phyloP scores from a whole-genome alignment of 345 rosid genomes.

The Arabidopsis thaliana region DNA sequence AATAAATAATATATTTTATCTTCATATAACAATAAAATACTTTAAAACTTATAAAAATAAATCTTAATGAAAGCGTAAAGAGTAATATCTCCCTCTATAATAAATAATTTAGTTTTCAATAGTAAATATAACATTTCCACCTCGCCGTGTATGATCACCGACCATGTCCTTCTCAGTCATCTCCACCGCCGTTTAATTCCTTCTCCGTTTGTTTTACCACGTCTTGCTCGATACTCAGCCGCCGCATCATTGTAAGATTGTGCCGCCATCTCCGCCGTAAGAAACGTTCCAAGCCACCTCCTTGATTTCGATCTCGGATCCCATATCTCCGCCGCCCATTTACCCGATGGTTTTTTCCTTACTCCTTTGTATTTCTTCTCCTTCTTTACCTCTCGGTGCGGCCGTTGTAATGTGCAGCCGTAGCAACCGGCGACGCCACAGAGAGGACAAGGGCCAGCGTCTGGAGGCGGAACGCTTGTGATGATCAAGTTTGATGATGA shows the following conservation, averaged over 20 bases:
- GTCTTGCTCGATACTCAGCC: neutral
- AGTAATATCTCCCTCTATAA: neutral
- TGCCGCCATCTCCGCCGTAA: constrained; percentile 17
- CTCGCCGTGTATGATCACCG: neutral
- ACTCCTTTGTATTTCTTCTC: constrained; percentile 39
- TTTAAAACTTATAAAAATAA: neutral
- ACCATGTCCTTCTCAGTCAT: constrained; percentile 4
- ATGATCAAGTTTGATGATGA: neutral
- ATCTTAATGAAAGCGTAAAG: neutral
- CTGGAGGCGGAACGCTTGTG: neutral
- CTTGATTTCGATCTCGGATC: constrained; percentile 1
- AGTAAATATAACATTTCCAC: neutral
- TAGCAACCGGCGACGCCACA: constrained; percentile 14
- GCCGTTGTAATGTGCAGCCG: constrained; percentile 32
- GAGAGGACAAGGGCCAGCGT: constrained; percentile 34
- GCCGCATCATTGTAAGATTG: constrained; percentile 14
- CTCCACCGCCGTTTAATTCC: neutral
- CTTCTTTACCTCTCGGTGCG: neutral
- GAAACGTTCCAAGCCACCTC: constrained; percentile 37
- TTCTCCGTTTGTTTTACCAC: neutral
- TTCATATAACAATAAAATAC: neutral
- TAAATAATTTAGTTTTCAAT: neutral
- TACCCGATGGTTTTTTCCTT: constrained; percentile 35
- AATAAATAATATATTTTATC: too few species aligned
- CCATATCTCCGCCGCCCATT: constrained; percentile 45